Evolutionary conservation across 139 green algal genomes (phyloP), one percentile per base, ranked within the genome.

Genomic region (Closterium sp.): DNA sequence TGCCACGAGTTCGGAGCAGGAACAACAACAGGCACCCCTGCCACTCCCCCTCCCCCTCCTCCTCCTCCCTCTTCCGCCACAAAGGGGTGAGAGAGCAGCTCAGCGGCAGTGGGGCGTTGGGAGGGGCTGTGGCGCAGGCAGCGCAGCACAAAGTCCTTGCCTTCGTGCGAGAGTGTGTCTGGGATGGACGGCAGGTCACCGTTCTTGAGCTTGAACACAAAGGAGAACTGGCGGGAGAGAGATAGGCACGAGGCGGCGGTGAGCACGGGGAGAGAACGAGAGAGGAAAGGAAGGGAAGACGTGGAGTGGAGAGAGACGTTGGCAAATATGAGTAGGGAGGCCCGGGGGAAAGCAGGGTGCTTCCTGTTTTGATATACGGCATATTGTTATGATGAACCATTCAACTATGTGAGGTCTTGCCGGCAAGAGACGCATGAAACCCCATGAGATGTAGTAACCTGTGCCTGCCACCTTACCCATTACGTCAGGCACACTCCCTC

Each of bases 121-220:
- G 42, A 9, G 42, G 91, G 87, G 73, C 28, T 32, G n/a, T 88
- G 32, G 73, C 94, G 88, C 13, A 99, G 99, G 95, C 98, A 99
- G 5, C 97, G 94, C 86, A 96, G 95, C 38, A 99, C 93, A 94
- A 99, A 99, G 92, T 99, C 97, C 31, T 95, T 95, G 87, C 95
- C 97, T 62, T 98, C 96, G 1, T 17, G 86, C 0, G 96, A 97
- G 3, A 99, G 95, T 32, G 91, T 88, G 24, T 95, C 87, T 30
- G 94, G 92, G 10, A 96, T 93, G 13, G 95, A 84, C 4, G 98
- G 98, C 7, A 96, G 96, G n/a, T 97, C 96, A 42, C 97, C 97
- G 86, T 95, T 96, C 13, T 95, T 96, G 3, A 97, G 96, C 21
- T 99, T 98, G 91, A 98, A 97, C 98, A 87, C 85, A 87, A 87